Percentiles rank a stretch among this genome's conserved stretches.
These are phyloP conservation scores for Cutaneotrichosporon cavernicola DNA, from an alignment of 1,284 basidiomycete species.

Conservation along the genomic window DNA sequence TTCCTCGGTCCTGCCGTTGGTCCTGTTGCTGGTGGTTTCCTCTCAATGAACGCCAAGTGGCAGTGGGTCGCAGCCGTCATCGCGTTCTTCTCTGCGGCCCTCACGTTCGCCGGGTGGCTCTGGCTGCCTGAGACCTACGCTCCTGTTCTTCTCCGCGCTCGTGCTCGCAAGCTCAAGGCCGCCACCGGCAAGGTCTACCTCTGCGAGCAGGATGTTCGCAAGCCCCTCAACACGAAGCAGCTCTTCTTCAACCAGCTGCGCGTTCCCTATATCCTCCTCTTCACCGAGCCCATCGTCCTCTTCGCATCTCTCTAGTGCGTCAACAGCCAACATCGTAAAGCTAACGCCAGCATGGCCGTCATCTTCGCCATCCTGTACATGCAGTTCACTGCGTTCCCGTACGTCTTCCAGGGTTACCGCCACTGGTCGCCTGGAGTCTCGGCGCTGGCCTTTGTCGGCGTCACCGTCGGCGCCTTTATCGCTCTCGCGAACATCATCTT, in stretches of 20 bases:
- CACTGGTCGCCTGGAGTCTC: conserved; percentile 56
- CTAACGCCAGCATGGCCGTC: conserved; percentile 37
- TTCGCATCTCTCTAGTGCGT: conserved; percentile 39
- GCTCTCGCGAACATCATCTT: conserved; percentile 60
- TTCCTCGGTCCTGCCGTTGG: conserved; percentile 54
- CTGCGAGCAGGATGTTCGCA: conserved; percentile 50
- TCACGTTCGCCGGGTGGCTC: conserved; percentile 41
- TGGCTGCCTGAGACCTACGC: conserved; percentile 55
- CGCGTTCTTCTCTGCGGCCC: conserved; percentile 55
- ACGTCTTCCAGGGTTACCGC: conserved; percentile 44
- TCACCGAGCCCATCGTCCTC: conserved; percentile 54
- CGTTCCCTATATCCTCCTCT: conserved; percentile 53
- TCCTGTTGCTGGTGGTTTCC: conserved; percentile 50
- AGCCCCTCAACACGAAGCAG: conserved; percentile 37
- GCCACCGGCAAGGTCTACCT: conserved; percentile 51
- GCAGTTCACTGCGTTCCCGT: conserved; percentile 49
- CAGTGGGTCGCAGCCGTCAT: conserved; percentile 65
- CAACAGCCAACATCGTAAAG: neutral
- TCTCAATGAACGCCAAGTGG: conserved; percentile 49
- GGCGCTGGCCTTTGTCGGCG: conserved; percentile 66
- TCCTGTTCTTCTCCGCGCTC: conserved; percentile 49
- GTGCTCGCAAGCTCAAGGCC: conserved; percentile 47
- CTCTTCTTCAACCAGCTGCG: conserved; percentile 50
- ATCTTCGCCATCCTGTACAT: conserved; percentile 52
- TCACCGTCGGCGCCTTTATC: conserved; percentile 61